A percentile compares a stretch with the other conserved stretches of the same genome.
Evolutionary conservation across 257 asterid genomes (phyloP).

Genomic region (Mitragyna speciosa): DNA sequence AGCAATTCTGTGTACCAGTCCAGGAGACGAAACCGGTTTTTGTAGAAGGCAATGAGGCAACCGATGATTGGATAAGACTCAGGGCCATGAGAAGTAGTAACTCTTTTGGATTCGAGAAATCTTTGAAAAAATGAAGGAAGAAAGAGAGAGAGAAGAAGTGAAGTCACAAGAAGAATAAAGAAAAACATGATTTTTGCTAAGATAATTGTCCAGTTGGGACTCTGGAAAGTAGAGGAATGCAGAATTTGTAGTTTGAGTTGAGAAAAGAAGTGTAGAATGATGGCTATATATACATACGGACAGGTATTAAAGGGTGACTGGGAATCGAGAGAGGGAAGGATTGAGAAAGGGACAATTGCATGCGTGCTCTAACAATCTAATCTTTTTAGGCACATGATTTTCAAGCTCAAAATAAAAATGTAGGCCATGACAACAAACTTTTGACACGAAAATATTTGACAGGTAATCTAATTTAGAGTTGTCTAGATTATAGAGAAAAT

Average conservation of each 20-base stretch:
- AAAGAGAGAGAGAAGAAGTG: not conserved
- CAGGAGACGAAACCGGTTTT: slow-evolving; percentile 46
- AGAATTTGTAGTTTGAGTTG: not conserved
- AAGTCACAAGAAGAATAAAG: not conserved
- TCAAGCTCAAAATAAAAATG: not conserved
- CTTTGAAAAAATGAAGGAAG: not conserved
- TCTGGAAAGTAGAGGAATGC: not conserved
- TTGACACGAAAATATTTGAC: too few relatives aligned
- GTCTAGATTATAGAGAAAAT: too few relatives aligned
- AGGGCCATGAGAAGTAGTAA: slow-evolving; percentile 24
- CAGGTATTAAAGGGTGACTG: too few relatives aligned
- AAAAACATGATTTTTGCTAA: not conserved
- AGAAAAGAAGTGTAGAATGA: not conserved
- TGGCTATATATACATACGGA: not conserved
- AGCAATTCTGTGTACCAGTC: slow-evolving; percentile 78
- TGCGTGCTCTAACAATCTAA: not conserved
- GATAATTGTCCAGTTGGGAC: not conserved
- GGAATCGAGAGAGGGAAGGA: too few relatives aligned
- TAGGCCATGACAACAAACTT: not conserved
- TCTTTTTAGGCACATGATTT: not conserved
- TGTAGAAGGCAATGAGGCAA: slow-evolving; percentile 58
- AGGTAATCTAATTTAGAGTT: too few relatives aligned
- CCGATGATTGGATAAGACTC: slow-evolving; percentile 53
- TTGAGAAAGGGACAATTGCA: not conserved
- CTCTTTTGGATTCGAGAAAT: not conserved